Conservation (phyloP, 805 yeast species). For the Cyberlindnera meyerae region DNA sequence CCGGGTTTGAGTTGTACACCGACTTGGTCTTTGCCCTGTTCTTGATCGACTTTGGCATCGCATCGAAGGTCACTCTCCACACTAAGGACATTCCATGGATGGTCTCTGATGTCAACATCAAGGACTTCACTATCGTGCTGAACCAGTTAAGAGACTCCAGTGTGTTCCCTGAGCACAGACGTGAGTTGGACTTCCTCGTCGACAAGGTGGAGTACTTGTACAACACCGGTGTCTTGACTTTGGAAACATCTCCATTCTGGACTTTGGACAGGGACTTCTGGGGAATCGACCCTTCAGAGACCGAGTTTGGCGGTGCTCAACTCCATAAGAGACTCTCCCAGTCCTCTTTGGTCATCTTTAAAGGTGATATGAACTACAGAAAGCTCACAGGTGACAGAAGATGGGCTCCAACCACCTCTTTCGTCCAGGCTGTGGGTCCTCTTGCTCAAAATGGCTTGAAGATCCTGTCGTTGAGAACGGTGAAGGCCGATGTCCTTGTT, state of each 20-base stretch:
- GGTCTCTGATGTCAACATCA: conserved; percentile 91
- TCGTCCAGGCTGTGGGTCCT: conserved; percentile 62
- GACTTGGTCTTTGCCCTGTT: conserved; percentile 66
- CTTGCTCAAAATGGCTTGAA: conserved; percentile 61
- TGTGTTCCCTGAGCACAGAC: conserved; percentile 45
- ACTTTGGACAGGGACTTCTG: conserved; percentile 74
- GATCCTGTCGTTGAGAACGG: conserved; percentile 76
- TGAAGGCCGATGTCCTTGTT: conserved; percentile 94
- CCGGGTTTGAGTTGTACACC: conserved; percentile 94
- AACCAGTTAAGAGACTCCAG: conserved; percentile 47
- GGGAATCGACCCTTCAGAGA: conserved; percentile 51
- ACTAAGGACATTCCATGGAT: conserved; percentile 94
- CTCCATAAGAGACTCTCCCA: conserved; percentile 56
- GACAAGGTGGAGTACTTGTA: conserved; percentile 40
- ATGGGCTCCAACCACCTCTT: conserved; percentile 83
- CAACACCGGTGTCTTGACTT: conserved; percentile 40
- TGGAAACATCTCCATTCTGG: conserved; percentile 77
- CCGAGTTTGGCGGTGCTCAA: conserved; percentile 51
- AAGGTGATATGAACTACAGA: conserved; percentile 95
- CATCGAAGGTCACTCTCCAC: conserved; percentile 65
- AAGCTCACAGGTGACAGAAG: conserved; percentile 85
- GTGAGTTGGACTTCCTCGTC: conserved; percentile 45
- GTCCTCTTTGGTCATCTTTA: conserved; percentile 73
- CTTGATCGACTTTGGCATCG: conserved; percentile 65
- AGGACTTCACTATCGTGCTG: conserved; percentile 62